Percentiles rank a stretch among this genome's conserved stretches.
phyloP scores from a whole-genome alignment of 805 yeast species.

The Saccharomycopsis sp. region DNA sequence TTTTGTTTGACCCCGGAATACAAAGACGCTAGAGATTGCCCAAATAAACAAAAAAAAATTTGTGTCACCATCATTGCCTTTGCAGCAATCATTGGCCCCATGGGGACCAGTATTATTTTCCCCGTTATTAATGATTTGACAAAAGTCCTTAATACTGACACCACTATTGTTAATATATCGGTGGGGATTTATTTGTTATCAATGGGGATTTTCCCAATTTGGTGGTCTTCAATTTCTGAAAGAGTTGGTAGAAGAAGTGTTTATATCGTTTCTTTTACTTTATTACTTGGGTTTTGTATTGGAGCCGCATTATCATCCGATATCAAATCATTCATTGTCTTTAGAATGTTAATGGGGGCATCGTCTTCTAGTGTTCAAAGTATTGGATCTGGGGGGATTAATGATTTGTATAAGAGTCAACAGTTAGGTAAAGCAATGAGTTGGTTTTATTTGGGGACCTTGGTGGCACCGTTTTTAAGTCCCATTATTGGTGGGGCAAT shows the following conservation, averaged over 20 bases:
- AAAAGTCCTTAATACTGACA: conserved; percentile 42
- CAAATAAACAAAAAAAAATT: conserved; percentile 35
- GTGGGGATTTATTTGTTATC: conserved; percentile 71
- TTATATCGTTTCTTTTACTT: conserved; percentile 54
- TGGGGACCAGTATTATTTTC: conserved; percentile 77
- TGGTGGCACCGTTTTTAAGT: conserved; percentile 68
- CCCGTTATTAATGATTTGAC: conserved; percentile 65
- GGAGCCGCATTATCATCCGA: conserved; percentile 61
- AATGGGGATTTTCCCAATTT: conserved; percentile 70
- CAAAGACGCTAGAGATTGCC: conserved; percentile 59
- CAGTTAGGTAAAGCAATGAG: conserved; percentile 78
- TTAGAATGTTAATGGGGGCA: conserved; percentile 69
- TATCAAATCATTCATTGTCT: conserved; percentile 52
- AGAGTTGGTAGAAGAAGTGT: conserved; percentile 64
- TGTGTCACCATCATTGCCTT: conserved; percentile 57
- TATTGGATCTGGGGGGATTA: conserved; percentile 82
- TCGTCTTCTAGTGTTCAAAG: conserved; percentile 79
- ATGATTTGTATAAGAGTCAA: conserved; percentile 57
- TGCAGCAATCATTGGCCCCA: conserved; percentile 75
- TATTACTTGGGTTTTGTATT: conserved; percentile 56
- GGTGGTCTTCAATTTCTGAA: conserved; percentile 85
- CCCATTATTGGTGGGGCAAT: conserved; percentile 78
- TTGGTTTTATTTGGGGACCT: conserved; percentile 67
- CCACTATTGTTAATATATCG: conserved; percentile 57
- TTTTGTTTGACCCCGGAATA: conserved; percentile 57